Evolutionary conservation across 768 basidiomycete genomes (phyloP).

Genomic region (Heimioporus sp.): DNA sequence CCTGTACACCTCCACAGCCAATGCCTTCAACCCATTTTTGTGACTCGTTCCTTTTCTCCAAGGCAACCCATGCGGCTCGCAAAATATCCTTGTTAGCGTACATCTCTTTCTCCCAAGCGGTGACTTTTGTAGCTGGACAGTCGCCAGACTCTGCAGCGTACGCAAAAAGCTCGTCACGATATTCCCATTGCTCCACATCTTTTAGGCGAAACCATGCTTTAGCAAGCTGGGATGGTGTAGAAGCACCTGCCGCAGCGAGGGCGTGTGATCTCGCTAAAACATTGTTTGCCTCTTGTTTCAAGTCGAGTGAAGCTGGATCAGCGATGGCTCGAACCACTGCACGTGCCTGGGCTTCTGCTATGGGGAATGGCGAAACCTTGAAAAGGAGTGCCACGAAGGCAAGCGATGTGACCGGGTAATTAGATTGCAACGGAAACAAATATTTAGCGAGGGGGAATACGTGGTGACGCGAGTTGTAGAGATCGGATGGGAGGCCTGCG

Average conservation of each 20-base stretch:
- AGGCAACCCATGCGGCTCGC: constrained; percentile 53
- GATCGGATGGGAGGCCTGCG: constrained; percentile 46
- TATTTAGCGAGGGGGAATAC: constrained; percentile 73
- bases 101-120: constrained; percentile 58
- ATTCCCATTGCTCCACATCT: constrained; percentile 59
- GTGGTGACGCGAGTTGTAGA: constrained; percentile 64
- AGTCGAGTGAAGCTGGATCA: constrained; percentile 49
- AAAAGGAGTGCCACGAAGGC: constrained; percentile 65
- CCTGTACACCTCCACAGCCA: constrained; percentile 52
- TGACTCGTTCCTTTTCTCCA: constrained; percentile 57
- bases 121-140: constrained; percentile 35
- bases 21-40: constrained; percentile 60
- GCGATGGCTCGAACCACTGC: constrained; percentile 57
- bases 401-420: constrained; percentile 47
- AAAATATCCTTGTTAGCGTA: constrained; percentile 48
- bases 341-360: constrained; percentile 76
- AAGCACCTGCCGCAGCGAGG: constrained; percentile 34
- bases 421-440: constrained; percentile 57
- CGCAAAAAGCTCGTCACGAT: constrained; percentile 56
- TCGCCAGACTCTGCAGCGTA: constrained; percentile 40
- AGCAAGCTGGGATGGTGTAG: constrained; percentile 41
- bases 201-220: constrained; percentile 57
- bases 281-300: constrained; percentile 44
- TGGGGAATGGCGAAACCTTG: constrained; percentile 68
- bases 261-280: constrained; percentile 48